These are phyloP conservation scores for Arthonia radiata DNA, from an alignment of 495 filamentous ascomycete species.

Conservation along the genomic window DNA sequence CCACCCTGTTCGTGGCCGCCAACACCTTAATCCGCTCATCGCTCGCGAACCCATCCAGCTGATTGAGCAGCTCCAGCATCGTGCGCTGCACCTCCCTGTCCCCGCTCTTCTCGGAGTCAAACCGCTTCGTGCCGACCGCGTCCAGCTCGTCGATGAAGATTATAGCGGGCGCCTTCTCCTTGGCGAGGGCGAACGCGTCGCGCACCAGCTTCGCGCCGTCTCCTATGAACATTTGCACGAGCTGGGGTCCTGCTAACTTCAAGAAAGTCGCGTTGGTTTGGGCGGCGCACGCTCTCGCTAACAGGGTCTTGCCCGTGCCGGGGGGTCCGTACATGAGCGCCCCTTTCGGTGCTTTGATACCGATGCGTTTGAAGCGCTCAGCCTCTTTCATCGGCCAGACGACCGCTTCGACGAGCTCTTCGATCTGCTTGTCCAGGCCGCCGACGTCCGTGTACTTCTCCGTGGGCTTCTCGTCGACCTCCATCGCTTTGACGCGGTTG, in stretches of 20 bases:
- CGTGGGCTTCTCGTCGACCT: constrained; percentile 98
- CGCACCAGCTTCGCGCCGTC: constrained; percentile 95
- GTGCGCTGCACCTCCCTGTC: constrained; percentile 96
- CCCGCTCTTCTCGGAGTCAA: constrained; percentile 95
- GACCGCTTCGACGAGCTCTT: constrained; percentile 96
- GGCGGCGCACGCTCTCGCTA: constrained; percentile 88
- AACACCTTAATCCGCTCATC: constrained; percentile 98
- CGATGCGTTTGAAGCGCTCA: constrained; percentile 96
- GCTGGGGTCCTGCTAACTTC: constrained; percentile 89
- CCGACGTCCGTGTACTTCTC: constrained; percentile 98
- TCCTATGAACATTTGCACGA: constrained; percentile 99
- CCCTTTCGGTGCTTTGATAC: constrained; percentile 98
- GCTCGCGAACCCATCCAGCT: constrained; percentile 95
- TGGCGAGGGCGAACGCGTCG: constrained; percentile 90
- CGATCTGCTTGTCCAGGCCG: constrained; percentile 96
- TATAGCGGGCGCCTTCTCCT: constrained; percentile 94
- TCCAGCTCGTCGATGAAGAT: constrained; percentile 99
- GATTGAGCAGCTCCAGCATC: constrained; percentile 97
- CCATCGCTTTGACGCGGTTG: constrained; percentile 98
- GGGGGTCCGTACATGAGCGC: constrained; percentile 97
- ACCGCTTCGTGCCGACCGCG: constrained; percentile 92
- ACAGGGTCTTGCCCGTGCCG: constrained; percentile 86
- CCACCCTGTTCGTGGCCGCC: constrained; percentile 91
- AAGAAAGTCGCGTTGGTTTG: constrained; percentile 98
- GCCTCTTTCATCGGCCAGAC: constrained; percentile 99